Percentiles rank a stretch among this genome's conserved stretches.
Conservation (phyloP, 2,329 filamentous ascomycete genomes). For the Colletotrichum sp. region DNA sequence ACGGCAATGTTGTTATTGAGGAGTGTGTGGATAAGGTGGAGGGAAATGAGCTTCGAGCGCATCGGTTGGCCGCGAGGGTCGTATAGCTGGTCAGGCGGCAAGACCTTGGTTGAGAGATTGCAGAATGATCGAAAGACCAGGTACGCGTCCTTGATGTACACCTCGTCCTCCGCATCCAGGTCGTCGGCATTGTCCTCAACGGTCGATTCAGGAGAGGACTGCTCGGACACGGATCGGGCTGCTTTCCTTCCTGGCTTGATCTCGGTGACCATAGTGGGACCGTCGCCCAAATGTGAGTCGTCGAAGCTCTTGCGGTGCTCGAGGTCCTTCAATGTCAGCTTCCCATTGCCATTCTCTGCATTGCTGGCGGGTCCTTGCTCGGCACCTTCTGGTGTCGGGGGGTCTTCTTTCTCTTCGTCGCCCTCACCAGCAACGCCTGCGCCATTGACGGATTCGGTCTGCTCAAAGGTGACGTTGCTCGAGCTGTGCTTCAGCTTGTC, state of each 20-base stretch:
- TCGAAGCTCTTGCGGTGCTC: conserved; percentile 73
- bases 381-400: conserved; percentile 25
- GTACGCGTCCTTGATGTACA: conserved; percentile 96
- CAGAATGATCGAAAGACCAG: conserved; percentile 97
- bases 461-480: conserved; percentile 58
- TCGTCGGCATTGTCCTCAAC: conserved; percentile 63
- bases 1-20: conserved; percentile 92
- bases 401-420: conserved; percentile 32
- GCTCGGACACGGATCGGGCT: conserved; percentile 55
- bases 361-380: conserved; percentile 34
- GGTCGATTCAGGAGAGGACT: conserved; percentile 59
- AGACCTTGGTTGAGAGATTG: conserved; percentile 91
- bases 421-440: conserved; percentile 42
- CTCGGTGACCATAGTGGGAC: conserved; percentile 70
- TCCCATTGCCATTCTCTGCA: conserved; percentile 42
- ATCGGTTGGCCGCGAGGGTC: conserved; percentile 94
- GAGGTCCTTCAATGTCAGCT: conserved; percentile 70
- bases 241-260: conserved; percentile 53
- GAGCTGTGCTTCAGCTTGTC: conserved; percentile 56
- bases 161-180: conserved; percentile 82
- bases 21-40: conserved; percentile 94
- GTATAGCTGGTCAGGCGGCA: conserved; percentile 89
- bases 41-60: conserved; percentile 93
- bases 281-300: conserved; percentile 70
- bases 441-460: conserved; percentile 41